These are phyloP conservation scores for Arthrocladium fulminans DNA, from an alignment of 2,329 filamentous ascomycete genomes.

Conservation along the genomic window DNA sequence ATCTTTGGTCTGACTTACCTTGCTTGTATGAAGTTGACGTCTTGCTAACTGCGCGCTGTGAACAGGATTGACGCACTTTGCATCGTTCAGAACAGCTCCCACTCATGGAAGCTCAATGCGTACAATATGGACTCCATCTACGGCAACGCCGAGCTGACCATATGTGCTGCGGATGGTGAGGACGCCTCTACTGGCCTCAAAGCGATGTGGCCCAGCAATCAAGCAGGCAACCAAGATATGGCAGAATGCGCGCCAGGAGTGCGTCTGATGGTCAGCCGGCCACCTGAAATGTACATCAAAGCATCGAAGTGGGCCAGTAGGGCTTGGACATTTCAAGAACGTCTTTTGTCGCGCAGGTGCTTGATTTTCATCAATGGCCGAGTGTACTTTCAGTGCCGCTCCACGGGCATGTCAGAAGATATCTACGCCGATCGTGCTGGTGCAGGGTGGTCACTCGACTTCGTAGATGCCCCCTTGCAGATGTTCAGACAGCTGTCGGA, in stretches of 20 bases:
- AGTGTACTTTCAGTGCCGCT: no score
- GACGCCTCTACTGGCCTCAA: conserved; percentile 15
- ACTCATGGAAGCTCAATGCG: conserved; percentile 26
- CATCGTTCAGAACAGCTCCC: conserved; percentile 19
- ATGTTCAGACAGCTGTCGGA: conserved; percentile 23
- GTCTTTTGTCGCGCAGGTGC: no score
- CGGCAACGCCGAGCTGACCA: conserved; percentile 27
- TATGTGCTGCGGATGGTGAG: conserved; percentile 28
- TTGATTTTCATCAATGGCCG: no score
- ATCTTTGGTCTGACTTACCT: neutral
- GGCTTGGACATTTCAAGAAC: no score
- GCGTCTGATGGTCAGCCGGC: conserved; percentile 20
- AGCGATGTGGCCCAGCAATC: conserved; percentile 12
- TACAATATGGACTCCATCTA: conserved; percentile 28
- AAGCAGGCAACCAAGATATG: conserved; percentile 2
- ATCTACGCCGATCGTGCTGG: no score
- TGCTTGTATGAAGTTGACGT: no score
- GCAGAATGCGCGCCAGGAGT: conserved; percentile 15
- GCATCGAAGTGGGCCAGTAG: conserved; percentile 17
- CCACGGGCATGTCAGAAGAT: no score
- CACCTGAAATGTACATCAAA: conserved; percentile 19
- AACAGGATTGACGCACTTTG: conserved; percentile 16
- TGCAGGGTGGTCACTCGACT: no score
- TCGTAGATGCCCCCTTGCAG: conserved; percentile 24
- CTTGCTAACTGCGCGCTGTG: no score